A percentile compares a stretch with the other conserved stretches of the same genome.
Conservation (phyloP, 2,329 filamentous ascomycete genomes). For the Diaporthe sp. region DNA sequence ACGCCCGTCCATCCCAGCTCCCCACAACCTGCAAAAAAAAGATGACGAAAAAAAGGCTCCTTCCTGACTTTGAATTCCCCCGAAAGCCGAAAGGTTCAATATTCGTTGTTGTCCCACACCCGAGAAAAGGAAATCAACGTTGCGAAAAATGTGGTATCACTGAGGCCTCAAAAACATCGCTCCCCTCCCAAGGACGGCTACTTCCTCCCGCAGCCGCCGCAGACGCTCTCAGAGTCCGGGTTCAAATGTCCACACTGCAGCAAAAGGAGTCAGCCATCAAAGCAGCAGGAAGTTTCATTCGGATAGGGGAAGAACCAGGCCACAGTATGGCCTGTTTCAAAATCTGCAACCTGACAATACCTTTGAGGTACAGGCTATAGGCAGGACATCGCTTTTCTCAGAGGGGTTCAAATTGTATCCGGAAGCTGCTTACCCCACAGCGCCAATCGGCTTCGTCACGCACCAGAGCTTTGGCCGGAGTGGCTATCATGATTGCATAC, state of each 20-base stretch:
- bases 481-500: slow-evolving; percentile 37
- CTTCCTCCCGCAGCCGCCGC: slow-evolving; percentile 38
- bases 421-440: slow-evolving; percentile 1
- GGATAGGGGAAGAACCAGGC: too few relatives aligned
- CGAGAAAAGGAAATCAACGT: neutral
- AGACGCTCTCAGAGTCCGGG: slow-evolving; percentile 38
- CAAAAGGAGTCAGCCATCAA: too few relatives aligned
- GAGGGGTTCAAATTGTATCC: too few relatives aligned
- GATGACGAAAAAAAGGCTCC: neutral
- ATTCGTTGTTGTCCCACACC: neutral
- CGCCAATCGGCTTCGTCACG: slow-evolving; percentile 38
- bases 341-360: too few relatives aligned
- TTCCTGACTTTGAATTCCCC: neutral
- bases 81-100: neutral
- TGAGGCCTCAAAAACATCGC: slow-evolving; percentile 14
- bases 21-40: neutral
- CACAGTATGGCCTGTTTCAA: too few relatives aligned
- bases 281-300: too few relatives aligned
- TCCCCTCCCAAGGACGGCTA: neutral
- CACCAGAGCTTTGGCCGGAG: slow-evolving; percentile 37
- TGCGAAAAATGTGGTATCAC: slow-evolving; percentile 12
- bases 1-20: neutral
- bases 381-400: too few relatives aligned
- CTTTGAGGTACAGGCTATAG: too few relatives aligned
- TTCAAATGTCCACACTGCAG: slow-evolving; percentile 36